Evolutionary conservation across 2,329 filamentous ascomycete genomes (phyloP).

Genomic region (Penicillium freii): DNA sequence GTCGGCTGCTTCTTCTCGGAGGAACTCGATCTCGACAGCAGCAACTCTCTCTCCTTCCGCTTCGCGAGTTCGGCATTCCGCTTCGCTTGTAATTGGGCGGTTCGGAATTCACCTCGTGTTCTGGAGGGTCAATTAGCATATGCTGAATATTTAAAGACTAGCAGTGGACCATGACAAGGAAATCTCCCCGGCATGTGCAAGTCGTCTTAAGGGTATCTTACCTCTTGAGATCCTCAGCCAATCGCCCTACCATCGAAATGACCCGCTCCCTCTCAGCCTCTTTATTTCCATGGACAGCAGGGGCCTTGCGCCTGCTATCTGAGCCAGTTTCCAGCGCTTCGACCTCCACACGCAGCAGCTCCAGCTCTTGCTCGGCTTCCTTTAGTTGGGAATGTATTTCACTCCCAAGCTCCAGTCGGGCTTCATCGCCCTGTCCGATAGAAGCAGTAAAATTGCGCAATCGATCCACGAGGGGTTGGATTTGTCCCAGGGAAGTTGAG

Average conservation of each 20-base stretch:
- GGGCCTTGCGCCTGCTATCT: slow-evolving; percentile 31
- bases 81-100: slow-evolving; percentile 77
- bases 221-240: slow-evolving; percentile 70
- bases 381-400: slow-evolving; percentile 79
- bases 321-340: slow-evolving; percentile 61
- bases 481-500: slow-evolving; percentile 53
- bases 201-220: slow-evolving; percentile 39
- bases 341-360: slow-evolving; percentile 74
- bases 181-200: not conserved
- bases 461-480: slow-evolving; percentile 55
- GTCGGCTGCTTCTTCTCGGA: slow-evolving; percentile 32
- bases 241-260: slow-evolving; percentile 62
- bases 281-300: slow-evolving; percentile 48
- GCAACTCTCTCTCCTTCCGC: slow-evolving; percentile 70
- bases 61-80: slow-evolving; percentile 70
- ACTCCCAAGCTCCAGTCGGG: slow-evolving; percentile 68
- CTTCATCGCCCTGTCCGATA: slow-evolving; percentile 63
- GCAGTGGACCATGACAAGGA: not conserved
- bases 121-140: slow-evolving; percentile 33
- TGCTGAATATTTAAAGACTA: not conserved
- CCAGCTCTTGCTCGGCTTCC: slow-evolving; percentile 78
- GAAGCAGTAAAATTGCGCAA: slow-evolving; percentile 61
- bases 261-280: slow-evolving; percentile 65
- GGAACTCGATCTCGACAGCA: slow-evolving; percentile 58
- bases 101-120: slow-evolving; percentile 68